Percentiles rank a stretch among this genome's conserved stretches.
Evolutionary conservation across 2,329 filamentous ascomycete genomes (phyloP).

Genomic region (Sporothrix inflata): DNA sequence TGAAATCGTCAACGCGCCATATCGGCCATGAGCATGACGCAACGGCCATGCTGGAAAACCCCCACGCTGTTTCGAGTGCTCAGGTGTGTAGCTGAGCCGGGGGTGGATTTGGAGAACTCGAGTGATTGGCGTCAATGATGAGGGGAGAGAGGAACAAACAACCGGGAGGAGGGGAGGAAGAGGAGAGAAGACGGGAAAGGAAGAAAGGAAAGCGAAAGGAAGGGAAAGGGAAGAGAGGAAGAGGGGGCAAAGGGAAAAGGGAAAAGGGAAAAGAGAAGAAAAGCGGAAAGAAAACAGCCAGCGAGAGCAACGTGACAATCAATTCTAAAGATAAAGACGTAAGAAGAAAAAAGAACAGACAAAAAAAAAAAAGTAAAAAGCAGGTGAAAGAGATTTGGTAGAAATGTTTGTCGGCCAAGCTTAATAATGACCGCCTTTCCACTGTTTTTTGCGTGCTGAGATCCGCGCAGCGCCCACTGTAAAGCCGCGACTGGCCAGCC

Average conservation of each 20-base stretch:
- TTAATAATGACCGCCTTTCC: conserved; percentile 20
- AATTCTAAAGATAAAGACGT: conserved; percentile 7
- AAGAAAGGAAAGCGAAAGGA: neutral
- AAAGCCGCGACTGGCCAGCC: conserved; percentile 21
- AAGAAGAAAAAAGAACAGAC: neutral
- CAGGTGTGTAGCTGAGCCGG: conserved; percentile 1
- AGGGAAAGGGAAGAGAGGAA: neutral
- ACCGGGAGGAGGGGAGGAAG: neutral
- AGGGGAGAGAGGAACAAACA: neutral
- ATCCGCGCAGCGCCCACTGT: neutral
- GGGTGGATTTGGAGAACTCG: conserved; percentile 3
- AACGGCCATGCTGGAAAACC: conserved; percentile 49
- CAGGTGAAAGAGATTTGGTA: neutral
- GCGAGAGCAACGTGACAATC: conserved; percentile 16
- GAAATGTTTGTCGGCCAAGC: conserved; percentile 2
- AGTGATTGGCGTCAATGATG: conserved; percentile 3
- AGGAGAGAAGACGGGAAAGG: neutral
- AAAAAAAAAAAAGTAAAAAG: neutral
- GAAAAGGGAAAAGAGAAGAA: neutral
- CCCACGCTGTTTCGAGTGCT: conserved; percentile 27
- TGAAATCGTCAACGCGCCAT: conserved; percentile 68
- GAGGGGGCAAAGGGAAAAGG: neutral
- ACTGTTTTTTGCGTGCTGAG: neutral
- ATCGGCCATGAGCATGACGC: conserved; percentile 60
- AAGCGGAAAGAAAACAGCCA: conserved; percentile 1